These are phyloP conservation scores for Amphirosellinia nigrospora DNA, from an alignment of 495 filamentous ascomycete species.

Conservation along the genomic window DNA sequence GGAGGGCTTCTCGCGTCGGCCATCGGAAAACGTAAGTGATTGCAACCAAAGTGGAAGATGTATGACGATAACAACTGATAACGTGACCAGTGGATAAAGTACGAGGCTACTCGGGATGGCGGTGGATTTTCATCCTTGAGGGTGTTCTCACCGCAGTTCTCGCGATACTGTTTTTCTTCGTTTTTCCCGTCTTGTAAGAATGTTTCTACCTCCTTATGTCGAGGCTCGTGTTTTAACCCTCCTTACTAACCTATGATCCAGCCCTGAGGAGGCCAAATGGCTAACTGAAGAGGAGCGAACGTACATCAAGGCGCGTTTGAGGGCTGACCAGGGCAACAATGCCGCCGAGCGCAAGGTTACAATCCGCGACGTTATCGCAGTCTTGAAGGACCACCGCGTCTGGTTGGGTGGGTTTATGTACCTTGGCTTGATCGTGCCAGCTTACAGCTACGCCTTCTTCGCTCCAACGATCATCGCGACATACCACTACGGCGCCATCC, in stretches of 20 bases:
- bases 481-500: conserved; percentile 69
- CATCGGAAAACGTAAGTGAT: conserved; percentile 70
- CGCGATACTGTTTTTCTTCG: conserved; percentile 76
- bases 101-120: conserved; percentile 78
- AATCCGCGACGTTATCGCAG: conserved; percentile 65
- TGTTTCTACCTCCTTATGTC: background rate
- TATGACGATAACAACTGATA: conserved; percentile 25
- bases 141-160: conserved; percentile 75
- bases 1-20: conserved; percentile 82
- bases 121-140: conserved; percentile 82
- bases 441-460: conserved; percentile 75
- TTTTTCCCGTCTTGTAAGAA: conserved; percentile 74
- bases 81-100: conserved; percentile 60
- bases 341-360: conserved; percentile 70
- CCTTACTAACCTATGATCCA: conserved; percentile 3
- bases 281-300: conserved; percentile 75
- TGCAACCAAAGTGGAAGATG: background rate
- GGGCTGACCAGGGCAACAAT: conserved; percentile 77
- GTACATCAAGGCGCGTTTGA: conserved; percentile 76
- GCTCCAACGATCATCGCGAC: conserved; percentile 75
- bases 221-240: background rate
- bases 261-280: conserved; percentile 67
- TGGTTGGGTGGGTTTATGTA: conserved; percentile 85
- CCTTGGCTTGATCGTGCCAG: conserved; percentile 85
- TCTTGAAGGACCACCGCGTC: conserved; percentile 77